Evolutionary conservation across 2,329 filamentous ascomycete species (phyloP).

Genomic region (Colletotrichum eremochloae): DNA sequence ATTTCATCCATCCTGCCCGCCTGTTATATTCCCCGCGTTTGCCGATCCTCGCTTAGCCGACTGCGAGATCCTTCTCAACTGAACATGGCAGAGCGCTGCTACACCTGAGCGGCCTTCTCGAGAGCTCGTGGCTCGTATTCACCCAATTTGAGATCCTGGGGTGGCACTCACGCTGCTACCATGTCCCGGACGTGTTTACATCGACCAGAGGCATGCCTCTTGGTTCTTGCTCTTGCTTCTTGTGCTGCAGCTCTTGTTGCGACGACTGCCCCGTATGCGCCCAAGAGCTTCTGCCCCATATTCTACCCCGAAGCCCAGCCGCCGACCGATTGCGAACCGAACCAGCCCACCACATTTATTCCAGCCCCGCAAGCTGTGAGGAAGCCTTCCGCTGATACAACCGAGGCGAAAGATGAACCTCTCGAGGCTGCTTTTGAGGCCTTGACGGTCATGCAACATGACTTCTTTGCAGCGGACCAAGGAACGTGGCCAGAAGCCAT

Average conservation of each 20-base stretch:
- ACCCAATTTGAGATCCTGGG: not conserved
- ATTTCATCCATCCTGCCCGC: not conserved
- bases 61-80: slow-evolving; percentile 30
- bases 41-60: slow-evolving; percentile 17
- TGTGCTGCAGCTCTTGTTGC: slow-evolving; percentile 15
- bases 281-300: slow-evolving; percentile 38
- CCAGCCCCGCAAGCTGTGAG: slow-evolving; percentile 7
- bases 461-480: slow-evolving; percentile 82
- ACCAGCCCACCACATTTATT: slow-evolving; percentile 34
- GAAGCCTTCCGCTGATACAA: slow-evolving; percentile 1
- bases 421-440: slow-evolving; percentile 71
- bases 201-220: slow-evolving; percentile 18
- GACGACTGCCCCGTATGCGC: slow-evolving; percentile 24
- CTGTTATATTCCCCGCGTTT: not conserved
- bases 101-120: slow-evolving; percentile 33
- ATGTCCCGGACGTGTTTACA: slow-evolving; percentile 24
- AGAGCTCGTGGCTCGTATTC: slow-evolving; percentile 36
- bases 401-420: slow-evolving; percentile 44
- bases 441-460: slow-evolving; percentile 80
- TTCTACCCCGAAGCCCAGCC: slow-evolving; percentile 38
- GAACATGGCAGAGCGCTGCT: slow-evolving; percentile 41
- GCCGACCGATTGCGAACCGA: slow-evolving; percentile 35
- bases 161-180: not conserved
- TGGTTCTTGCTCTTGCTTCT: slow-evolving; percentile 21
- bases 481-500: slow-evolving; percentile 89